phyloP scores from a whole-genome alignment of 164 flowering plant genomes.

The Nymphaea thermarum region DNA sequence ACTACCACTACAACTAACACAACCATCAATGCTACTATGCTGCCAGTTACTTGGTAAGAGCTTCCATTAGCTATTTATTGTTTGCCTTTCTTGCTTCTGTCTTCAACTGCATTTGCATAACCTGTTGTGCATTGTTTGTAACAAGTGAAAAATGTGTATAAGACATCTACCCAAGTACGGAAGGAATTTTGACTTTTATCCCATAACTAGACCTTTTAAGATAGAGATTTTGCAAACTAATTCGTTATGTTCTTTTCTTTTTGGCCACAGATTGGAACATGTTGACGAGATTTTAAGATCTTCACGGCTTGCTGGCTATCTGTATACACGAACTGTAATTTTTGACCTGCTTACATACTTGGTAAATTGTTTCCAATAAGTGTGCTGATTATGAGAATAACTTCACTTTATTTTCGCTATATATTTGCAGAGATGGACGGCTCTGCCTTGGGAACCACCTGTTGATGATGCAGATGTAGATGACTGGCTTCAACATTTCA shows the following conservation, averaged over 20 bases:
- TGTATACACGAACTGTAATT: conserved; percentile 65
- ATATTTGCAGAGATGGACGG: conserved; percentile 57
- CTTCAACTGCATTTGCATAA: no score
- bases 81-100: no score
- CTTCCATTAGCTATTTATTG: no score
- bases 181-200: no score
- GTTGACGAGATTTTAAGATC: conserved; percentile 77
- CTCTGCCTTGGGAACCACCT: conserved; percentile 87
- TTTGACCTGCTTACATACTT: not conserved
- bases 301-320: conserved; percentile 77
- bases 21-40: no score
- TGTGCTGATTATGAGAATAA: not conserved
- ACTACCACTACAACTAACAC: no score
- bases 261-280: conserved; percentile 62
- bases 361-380: conserved; percentile 1
- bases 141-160: no score
- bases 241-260: not conserved
- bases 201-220: no score
- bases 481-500: conserved; percentile 96
- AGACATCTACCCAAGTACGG: no score
- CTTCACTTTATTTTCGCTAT: not conserved
- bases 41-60: no score
- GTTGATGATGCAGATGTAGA: conserved; percentile 90
- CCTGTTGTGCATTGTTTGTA: no score
- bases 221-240: not conserved